These are phyloP conservation scores for Candida mesenterica DNA, from an alignment of 1,139 yeast species.

Conservation along the genomic window DNA sequence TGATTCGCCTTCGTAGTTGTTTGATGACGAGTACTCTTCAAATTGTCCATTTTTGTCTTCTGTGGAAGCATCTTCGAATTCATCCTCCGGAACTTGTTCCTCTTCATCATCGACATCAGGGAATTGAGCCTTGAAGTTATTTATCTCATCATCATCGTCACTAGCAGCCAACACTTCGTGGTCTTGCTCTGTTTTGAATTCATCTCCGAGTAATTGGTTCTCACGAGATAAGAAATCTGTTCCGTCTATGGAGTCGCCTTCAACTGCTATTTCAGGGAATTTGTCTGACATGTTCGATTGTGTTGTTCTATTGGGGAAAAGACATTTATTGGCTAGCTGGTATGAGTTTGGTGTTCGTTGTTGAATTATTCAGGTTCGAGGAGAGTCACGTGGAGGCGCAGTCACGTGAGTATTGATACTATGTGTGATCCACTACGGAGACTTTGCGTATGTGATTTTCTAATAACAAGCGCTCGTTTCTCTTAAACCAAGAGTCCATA, in stretches of 20 bases:
- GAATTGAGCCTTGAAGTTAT: conserved; percentile 64
- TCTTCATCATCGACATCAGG: conserved; percentile 51
- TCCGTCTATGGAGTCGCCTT: conserved; percentile 26
- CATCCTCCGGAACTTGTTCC: conserved; percentile 22
- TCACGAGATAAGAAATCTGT: conserved; percentile 83
- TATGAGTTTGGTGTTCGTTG: not conserved
- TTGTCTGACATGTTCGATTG: conserved; percentile 70
- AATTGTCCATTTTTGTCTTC: conserved; percentile 1
- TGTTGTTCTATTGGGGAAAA: too few relatives aligned
- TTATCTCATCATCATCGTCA: conserved; percentile 62
- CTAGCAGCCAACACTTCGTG: conserved; percentile 50
- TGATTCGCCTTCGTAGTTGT: conserved; percentile 40
- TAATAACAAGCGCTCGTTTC: too few relatives aligned
- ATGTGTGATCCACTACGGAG: too few relatives aligned
- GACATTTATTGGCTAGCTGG: conserved; percentile 1
- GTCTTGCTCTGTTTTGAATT: conserved; percentile 71
- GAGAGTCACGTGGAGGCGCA: too few relatives aligned
- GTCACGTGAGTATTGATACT: too few relatives aligned
- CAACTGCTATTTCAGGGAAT: conserved; percentile 72
- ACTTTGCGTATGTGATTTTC: too few relatives aligned
- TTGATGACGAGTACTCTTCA: not conserved
- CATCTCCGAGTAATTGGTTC: conserved; percentile 79
- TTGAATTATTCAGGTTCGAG: too few relatives aligned
- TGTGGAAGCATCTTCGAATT: conserved; percentile 30
- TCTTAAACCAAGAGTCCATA: too few relatives aligned